A percentile compares a stretch with the other conserved stretches of the same genome.
phyloP scores from a whole-genome alignment of 768 basidiomycete species.

The Pleurotus platypus region DNA sequence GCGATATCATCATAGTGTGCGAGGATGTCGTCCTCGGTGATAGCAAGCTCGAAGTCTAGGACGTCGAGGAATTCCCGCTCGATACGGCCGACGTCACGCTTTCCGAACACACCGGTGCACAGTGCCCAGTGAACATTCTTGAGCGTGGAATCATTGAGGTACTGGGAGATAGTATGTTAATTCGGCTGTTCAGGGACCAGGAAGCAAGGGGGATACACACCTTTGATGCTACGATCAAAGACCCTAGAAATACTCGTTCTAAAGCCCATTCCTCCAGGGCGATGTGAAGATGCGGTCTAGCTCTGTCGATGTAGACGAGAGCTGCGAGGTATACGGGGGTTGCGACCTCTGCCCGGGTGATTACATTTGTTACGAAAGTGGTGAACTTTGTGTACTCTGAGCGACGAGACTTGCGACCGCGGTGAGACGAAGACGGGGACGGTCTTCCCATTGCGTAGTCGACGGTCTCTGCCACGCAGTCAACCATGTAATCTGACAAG shows the following conservation, averaged over 20 bases:
- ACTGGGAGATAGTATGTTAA: constrained; percentile 36
- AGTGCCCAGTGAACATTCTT: constrained; percentile 91
- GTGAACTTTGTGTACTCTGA: constrained; percentile 56
- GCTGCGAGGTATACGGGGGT: constrained; percentile 65
- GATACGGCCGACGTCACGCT: constrained; percentile 76
- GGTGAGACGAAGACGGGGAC: constrained; percentile 40
- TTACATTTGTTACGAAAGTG: constrained; percentile 63
- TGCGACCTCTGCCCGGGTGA: constrained; percentile 70
- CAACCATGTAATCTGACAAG: constrained; percentile 63
- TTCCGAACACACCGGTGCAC: constrained; percentile 81
- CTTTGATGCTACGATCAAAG: constrained; percentile 86
- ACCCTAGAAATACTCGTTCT: constrained; percentile 88
- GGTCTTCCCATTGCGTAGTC: constrained; percentile 74
- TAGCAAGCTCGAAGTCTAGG: constrained; percentile 67
- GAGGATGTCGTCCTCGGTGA: constrained; percentile 64
- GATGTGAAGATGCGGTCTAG: constrained; percentile 77
- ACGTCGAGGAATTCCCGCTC: constrained; percentile 82
- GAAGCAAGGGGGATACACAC: constrained; percentile 30
- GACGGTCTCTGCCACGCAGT: constrained; percentile 67
- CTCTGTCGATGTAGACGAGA: constrained; percentile 74
- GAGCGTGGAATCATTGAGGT: constrained; percentile 83
- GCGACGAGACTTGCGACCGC: constrained; percentile 46
- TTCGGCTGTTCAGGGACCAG: neutral
- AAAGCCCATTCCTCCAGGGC: constrained; percentile 83
- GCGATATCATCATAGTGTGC: constrained; percentile 40